These are phyloP conservation scores for Glebionis coronaria DNA, from an alignment of 129 eudicot genomes.

Conservation along the genomic window DNA sequence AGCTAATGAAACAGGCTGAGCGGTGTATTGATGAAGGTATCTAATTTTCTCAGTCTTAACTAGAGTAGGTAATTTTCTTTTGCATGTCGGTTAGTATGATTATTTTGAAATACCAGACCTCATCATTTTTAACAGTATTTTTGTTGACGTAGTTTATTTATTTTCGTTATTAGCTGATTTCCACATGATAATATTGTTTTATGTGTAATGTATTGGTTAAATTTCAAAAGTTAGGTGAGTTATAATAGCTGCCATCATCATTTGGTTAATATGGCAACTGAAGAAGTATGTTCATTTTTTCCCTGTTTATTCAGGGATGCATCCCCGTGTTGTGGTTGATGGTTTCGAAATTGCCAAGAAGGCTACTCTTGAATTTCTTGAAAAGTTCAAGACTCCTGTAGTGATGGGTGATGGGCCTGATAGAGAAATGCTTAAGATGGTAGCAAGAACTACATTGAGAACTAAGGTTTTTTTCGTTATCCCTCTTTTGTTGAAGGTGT, in stretches of 20 bases:
- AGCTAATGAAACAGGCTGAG: slow-evolving; percentile 94
- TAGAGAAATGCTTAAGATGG: slow-evolving; percentile 91
- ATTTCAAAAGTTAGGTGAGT: background rate
- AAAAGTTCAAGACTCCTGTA: slow-evolving; percentile 88
- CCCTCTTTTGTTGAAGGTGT: background rate
- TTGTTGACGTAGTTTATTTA: background rate
- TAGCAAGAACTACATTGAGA: too few relatives aligned
- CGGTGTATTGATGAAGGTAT: slow-evolving; percentile 94
- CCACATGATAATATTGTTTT: too few relatives aligned
- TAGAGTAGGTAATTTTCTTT: background rate
- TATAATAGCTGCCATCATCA: background rate
- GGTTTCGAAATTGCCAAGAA: slow-evolving; percentile 97
- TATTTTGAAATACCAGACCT: background rate
- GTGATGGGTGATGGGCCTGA: slow-evolving; percentile 88
- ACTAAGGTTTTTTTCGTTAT: slow-evolving; percentile 51
- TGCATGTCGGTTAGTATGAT: slow-evolving; percentile 2
- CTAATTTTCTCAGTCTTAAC: background rate
- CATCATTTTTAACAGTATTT: background rate
- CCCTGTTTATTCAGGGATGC: slow-evolving; percentile 69
- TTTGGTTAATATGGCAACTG: background rate
- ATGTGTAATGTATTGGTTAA: background rate
- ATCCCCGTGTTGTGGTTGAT: slow-evolving; percentile 95
- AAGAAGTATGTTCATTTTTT: slow-evolving; percentile 1
- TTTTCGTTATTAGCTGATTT: too few relatives aligned
- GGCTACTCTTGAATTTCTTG: slow-evolving; percentile 90